phyloP scores from a whole-genome alignment of 371 early-diverging fungal genomes.

The Mortierella sp. region DNA sequence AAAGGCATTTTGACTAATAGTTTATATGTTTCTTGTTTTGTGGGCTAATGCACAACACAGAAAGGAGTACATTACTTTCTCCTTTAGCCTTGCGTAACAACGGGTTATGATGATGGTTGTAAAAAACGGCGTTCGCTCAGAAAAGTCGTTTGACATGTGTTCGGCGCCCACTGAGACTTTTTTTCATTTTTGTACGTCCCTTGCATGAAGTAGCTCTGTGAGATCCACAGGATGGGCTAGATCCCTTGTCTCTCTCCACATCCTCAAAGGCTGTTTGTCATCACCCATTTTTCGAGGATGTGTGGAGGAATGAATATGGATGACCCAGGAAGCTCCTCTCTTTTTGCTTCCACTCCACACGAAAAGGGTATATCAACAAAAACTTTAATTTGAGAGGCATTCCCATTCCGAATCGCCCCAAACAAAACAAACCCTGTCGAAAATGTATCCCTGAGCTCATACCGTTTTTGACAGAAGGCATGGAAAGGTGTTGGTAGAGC shows the following conservation, averaged over 20 bases:
- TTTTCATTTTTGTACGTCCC: too few relatives aligned
- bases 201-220: too few relatives aligned
- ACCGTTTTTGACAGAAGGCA: too few relatives aligned
- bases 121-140: neutral
- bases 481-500: too few relatives aligned
- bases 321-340: too few relatives aligned
- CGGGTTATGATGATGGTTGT: neutral
- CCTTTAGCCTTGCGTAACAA: neutral
- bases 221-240: neutral
- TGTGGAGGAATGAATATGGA: too few relatives aligned
- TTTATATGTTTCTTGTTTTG: neutral
- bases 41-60: neutral
- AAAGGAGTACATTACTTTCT: neutral
- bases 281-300: too few relatives aligned
- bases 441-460: slow-evolving; percentile 6
- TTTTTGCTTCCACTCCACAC: neutral
- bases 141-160: slow-evolving; percentile 5
- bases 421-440: neutral
- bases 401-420: neutral
- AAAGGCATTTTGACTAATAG: too few relatives aligned
- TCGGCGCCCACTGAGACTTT: neutral
- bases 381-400: slow-evolving; percentile 6
- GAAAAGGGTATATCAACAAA: neutral
- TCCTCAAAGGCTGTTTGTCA: too few relatives aligned
- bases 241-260: too few relatives aligned